These are phyloP conservation scores for Penstemon davidsonii DNA, from an alignment of 257 asterid species.

Conservation along the genomic window DNA sequence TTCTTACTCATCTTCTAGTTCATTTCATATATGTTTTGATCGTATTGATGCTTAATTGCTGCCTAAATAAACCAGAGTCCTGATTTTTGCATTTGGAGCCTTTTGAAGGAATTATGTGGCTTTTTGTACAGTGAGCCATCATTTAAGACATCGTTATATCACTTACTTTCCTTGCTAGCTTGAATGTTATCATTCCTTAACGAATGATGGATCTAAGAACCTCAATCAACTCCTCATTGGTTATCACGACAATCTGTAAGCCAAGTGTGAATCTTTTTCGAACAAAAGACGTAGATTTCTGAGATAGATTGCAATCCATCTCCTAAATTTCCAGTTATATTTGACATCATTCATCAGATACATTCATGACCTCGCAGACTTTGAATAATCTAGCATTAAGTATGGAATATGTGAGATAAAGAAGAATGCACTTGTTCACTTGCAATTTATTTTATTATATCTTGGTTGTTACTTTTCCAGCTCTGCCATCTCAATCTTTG, in stretches of 20 bases:
- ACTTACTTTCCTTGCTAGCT: background rate
- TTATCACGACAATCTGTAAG: constrained; percentile 11
- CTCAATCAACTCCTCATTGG: background rate
- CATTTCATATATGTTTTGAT: background rate
- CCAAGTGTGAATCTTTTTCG: background rate
- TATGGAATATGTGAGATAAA: background rate
- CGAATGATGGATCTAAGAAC: background rate
- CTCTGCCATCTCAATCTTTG: background rate
- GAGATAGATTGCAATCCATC: background rate
- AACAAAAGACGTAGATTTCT: background rate
- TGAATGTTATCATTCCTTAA: constrained; percentile 1
- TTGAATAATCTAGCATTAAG: background rate
- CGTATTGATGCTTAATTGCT: background rate
- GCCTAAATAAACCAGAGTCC: background rate
- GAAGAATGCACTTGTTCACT: background rate
- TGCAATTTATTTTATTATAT: background rate
- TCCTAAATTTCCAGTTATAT: background rate
- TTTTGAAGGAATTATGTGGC: background rate
- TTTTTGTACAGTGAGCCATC: background rate
- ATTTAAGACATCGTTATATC: background rate
- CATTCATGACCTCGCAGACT: background rate
- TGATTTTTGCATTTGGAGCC: background rate
- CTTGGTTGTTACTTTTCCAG: constrained; percentile 8
- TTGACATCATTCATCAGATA: background rate
- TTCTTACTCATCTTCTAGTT: background rate